A percentile compares a stretch with the other conserved stretches of the same genome.
Conservation (phyloP, 73 alveolate species). For the Tetrahymena thermophila region DNA sequence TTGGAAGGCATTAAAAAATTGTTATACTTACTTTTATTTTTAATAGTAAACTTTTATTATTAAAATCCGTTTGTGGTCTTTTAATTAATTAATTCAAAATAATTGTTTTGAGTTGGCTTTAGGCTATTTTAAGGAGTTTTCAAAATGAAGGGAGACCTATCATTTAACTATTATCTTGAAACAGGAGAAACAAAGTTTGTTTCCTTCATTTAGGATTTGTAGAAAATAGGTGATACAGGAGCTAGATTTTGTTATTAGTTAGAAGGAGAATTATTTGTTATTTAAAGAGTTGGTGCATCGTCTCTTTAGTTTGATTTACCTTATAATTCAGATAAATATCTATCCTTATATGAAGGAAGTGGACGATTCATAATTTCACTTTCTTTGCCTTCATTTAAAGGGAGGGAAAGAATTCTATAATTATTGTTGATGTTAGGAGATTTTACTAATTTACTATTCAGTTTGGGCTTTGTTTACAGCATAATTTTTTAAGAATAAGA, state of each 20-base stretch:
- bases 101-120: neutral
- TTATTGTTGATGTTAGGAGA: neutral
- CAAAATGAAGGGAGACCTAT: neutral
- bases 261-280: neutral
- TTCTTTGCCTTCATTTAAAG: neutral
- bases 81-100: neutral
- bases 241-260: neutral
- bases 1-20: neutral
- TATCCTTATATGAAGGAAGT: neutral
- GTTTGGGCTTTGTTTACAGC: neutral
- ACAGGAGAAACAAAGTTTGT: neutral
- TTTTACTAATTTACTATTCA: neutral
- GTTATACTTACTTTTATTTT: neutral
- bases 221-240: neutral
- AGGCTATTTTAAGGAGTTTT: neutral
- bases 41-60: neutral
- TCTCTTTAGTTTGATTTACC: neutral
- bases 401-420: neutral
- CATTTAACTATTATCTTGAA: neutral
- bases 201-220: neutral
- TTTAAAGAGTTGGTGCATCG: neutral
- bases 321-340: neutral
- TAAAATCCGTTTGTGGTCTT: neutral
- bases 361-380: neutral
- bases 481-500: neutral